Conservation (phyloP, 768 basidiomycete species). For the Mycena galericulata region DNA sequence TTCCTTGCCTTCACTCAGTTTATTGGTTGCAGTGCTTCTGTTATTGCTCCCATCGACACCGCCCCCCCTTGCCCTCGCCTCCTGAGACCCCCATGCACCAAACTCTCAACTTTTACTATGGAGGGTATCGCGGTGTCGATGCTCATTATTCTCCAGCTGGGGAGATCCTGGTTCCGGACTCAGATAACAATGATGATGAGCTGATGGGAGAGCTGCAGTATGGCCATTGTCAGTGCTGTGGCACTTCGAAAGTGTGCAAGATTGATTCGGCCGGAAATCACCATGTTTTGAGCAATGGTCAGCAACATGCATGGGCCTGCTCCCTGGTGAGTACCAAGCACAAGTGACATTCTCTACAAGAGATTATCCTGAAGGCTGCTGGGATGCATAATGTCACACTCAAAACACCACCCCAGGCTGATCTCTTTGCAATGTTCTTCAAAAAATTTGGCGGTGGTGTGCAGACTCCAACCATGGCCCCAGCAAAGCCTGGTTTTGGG, state of each 20-base stretch:
- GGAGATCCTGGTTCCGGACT: conserved; percentile 1
- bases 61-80: too few species aligned
- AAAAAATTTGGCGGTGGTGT: not conserved
- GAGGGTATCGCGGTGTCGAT: too few species aligned
- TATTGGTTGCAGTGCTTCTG: too few species aligned
- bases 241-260: conserved; percentile 15
- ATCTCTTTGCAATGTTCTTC: conserved; percentile 13
- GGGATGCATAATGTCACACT: conserved; percentile 20
- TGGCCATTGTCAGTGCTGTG: not conserved
- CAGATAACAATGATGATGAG: not conserved
- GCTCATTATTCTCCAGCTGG: too few species aligned
- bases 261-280: not conserved
- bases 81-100: too few species aligned
- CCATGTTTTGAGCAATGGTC: not conserved
- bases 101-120: too few species aligned
- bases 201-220: not conserved
- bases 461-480: not conserved
- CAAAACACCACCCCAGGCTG: conserved; percentile 4
- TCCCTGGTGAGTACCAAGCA: not conserved
- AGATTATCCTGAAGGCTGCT: conserved; percentile 2
- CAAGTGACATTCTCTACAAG: too few species aligned
- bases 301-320: not conserved
- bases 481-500: not conserved
- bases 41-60: too few species aligned
- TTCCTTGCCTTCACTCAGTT: too few species aligned